Evolutionary conservation across 345 rosid genomes (phyloP), one percentile per base, ranked within the genome.

Genomic region (Fremontodendron californicum): DNA sequence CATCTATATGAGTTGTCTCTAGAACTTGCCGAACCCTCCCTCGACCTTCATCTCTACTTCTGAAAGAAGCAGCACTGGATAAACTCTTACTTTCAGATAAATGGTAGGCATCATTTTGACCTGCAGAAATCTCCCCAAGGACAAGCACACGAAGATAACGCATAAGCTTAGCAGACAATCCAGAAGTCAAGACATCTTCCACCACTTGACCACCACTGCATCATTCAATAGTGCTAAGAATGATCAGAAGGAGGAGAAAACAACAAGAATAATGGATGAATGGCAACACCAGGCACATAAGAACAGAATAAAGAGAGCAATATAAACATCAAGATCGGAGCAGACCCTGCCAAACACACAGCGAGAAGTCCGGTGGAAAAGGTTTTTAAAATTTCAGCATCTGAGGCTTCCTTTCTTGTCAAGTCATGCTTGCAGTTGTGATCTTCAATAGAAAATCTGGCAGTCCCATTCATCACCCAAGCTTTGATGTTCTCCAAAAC

Each of bases 321-420:
- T 19, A n/a, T 19, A 39, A 45, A 65, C 40, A 27, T 57, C n/a
- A 0, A 18, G 35, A 65, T 81, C 60, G 52, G 45, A 82, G 74
- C 85, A 80, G 88, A 96, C 99, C 91, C 81, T 10, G 78, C 79
- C 88, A 96, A 86, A 86, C 97, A 91, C 69, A 90, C 85, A 74
- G 97, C 97, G 76, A 96, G 97, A 84, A 96, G 93, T 37, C 99
- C 99, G 11, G 97, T 92, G 52, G 95, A 83, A 80, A 93, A 96
- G 76, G 97, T 84, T 86, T 86, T 93, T 78, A 96, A 80, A 89
- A 96, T 91, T 81, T 96, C 98, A 79, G 84, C 84, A 85, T 91
- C 95, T 5, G 94, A 89, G 77, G 89, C 95, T 73, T 85, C 92
- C 79, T 83, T 88, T 76, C 80, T 90, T 11, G 82, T 86, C 70